Percentiles rank a stretch among this genome's conserved stretches.
Evolutionary conservation across 139 green algal species (phyloP).

Genomic region (Edaphochlamys debaryana): DNA sequence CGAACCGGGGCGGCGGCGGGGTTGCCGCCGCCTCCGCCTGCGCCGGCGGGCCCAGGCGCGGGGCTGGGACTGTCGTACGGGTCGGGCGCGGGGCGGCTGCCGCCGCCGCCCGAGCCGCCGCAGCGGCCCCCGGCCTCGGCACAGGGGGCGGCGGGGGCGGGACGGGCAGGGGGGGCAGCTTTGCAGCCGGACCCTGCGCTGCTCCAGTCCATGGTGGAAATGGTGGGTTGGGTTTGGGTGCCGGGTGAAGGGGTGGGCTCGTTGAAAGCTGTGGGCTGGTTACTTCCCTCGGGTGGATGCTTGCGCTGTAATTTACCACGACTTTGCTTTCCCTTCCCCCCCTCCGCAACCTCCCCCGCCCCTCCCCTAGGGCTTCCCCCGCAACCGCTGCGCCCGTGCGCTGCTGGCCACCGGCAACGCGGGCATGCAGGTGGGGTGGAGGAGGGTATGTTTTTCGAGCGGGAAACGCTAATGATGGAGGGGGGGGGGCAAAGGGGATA

Average conservation of each 20-base stretch:
- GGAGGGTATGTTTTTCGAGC: not conserved
- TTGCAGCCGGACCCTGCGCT: constrained; percentile 4
- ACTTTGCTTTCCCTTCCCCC: too few relatives aligned
- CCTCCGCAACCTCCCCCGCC: not conserved
- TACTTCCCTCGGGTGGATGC: too few relatives aligned
- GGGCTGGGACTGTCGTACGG: too few relatives aligned
- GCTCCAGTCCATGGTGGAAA: constrained; percentile 31
- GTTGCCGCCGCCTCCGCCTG: not conserved
- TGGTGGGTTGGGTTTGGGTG: constrained; percentile 46
- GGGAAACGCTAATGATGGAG: not conserved
- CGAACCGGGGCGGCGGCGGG: not conserved
- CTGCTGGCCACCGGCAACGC: constrained; percentile 50
- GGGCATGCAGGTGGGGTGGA: constrained; percentile 47
- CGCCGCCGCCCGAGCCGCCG: not conserved
- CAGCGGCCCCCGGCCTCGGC: too few relatives aligned
- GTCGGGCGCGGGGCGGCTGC: too few relatives aligned
- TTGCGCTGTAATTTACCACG: too few relatives aligned
- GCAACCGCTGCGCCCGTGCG: constrained; percentile 42
- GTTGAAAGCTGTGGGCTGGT: too few relatives aligned
- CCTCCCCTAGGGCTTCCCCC: constrained; percentile 56
- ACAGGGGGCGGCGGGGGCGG: too few relatives aligned
- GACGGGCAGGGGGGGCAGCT: too few relatives aligned
- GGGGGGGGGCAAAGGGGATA: too few relatives aligned
- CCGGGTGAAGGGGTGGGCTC: too few relatives aligned
- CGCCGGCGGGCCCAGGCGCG: not conserved